Evolutionary conservation across 2,329 filamentous ascomycete genomes (phyloP).

Genomic region (Colletotrichum sp.): DNA sequence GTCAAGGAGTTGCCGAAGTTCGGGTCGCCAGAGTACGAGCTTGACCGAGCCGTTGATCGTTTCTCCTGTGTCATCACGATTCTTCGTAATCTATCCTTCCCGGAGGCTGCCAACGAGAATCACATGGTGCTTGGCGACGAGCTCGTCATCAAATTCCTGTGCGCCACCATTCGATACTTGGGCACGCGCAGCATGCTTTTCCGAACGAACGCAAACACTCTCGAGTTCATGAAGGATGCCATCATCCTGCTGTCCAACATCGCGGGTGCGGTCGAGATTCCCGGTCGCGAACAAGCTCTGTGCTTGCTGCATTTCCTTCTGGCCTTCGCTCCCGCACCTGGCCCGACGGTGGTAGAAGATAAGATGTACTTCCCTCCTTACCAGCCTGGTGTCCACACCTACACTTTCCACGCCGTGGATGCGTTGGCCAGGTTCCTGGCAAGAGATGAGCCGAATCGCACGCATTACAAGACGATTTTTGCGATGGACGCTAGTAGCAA

Average conservation of each 20-base stretch:
- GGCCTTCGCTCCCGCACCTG: constrained; percentile 83
- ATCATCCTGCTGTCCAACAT: constrained; percentile 91
- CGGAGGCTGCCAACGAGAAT: constrained; percentile 62
- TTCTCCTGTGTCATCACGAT: constrained; percentile 92
- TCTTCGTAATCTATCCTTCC: constrained; percentile 88
- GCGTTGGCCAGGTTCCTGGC: constrained; percentile 90
- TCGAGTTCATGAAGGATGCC: constrained; percentile 97
- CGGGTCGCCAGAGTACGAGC: constrained; percentile 78
- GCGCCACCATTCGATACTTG: constrained; percentile 82
- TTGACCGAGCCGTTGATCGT: constrained; percentile 86
- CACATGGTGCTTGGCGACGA: constrained; percentile 77
- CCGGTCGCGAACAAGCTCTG: constrained; percentile 84
- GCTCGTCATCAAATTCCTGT: constrained; percentile 81
- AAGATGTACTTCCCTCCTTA: constrained; percentile 79
- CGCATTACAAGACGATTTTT: constrained; percentile 84
- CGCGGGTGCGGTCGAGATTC: constrained; percentile 78
- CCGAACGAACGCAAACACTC: constrained; percentile 79
- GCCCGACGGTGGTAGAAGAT: constrained; percentile 62
- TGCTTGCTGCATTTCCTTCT: constrained; percentile 88
- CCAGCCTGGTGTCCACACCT: constrained; percentile 81
- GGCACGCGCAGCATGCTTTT: constrained; percentile 89
- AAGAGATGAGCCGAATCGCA: constrained; percentile 90
- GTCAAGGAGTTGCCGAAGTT: constrained; percentile 77
- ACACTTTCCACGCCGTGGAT: constrained; percentile 89
- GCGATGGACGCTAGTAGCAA: constrained; percentile 69